These are phyloP conservation scores for Daedaleopsis sinensis DNA, from an alignment of 768 basidiomycete species.

Conservation along the genomic window DNA sequence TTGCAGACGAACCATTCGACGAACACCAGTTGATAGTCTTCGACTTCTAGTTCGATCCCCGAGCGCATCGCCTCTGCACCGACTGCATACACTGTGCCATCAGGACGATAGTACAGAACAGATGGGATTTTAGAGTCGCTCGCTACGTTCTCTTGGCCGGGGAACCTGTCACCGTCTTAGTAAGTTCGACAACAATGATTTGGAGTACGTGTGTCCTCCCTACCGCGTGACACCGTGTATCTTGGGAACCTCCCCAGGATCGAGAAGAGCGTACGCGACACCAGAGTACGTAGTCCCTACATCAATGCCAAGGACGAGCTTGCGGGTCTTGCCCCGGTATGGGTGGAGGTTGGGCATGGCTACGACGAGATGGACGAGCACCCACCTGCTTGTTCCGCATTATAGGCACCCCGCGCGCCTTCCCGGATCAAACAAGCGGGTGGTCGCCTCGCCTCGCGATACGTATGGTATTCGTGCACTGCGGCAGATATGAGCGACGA, in stretches of 20 bases:
- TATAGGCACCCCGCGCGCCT: too few species aligned
- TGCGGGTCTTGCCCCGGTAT: slow-evolving; percentile 44
- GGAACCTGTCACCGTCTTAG: slow-evolving; percentile 30
- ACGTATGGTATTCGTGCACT: too few species aligned
- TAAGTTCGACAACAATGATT: not conserved
- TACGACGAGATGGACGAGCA: too few species aligned
- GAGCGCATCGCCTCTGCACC: slow-evolving; percentile 44
- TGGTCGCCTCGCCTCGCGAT: too few species aligned
- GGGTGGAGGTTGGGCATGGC: slow-evolving; percentile 20
- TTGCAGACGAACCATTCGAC: slow-evolving; percentile 29
- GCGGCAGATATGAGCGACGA: too few species aligned
- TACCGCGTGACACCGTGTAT: slow-evolving; percentile 48
- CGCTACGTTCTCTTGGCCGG: slow-evolving; percentile 41
- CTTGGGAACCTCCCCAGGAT: slow-evolving; percentile 38
- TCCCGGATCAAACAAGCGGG: too few species aligned
- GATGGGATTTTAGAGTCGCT: slow-evolving; percentile 53
- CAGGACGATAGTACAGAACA: slow-evolving; percentile 48
- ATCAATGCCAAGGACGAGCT: slow-evolving; percentile 54
- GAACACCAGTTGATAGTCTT: not conserved
- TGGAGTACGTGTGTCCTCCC: too few species aligned
- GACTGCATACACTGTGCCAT: slow-evolving; percentile 41
- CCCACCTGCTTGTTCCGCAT: too few species aligned
- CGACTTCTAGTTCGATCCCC: slow-evolving; percentile 9
- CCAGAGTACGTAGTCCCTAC: slow-evolving; percentile 57
- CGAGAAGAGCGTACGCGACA: slow-evolving; percentile 45